Evolutionary conservation across 768 basidiomycete genomes (phyloP).

Genomic region (Xerocomellus intermedius): DNA sequence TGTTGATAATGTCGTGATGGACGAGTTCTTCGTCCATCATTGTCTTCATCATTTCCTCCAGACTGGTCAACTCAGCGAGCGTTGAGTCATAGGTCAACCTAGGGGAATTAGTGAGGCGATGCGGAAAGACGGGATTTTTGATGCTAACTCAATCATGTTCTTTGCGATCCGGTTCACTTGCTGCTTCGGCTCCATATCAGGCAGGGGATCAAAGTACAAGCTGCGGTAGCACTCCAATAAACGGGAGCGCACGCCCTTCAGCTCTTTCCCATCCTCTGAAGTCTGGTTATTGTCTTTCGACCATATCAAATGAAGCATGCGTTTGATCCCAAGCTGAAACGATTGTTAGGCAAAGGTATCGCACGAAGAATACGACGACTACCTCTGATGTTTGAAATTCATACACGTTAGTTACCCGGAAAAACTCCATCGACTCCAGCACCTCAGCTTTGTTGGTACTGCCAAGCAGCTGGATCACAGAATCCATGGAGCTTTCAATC

Average conservation of each 20-base stretch:
- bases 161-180: constrained; percentile 92
- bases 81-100: constrained; percentile 92
- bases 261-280: constrained; percentile 72
- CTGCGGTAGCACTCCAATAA: constrained; percentile 85
- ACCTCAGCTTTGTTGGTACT: constrained; percentile 85
- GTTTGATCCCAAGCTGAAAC: constrained; percentile 79
- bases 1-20: constrained; percentile 79
- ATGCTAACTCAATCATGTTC: constrained; percentile 90
- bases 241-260: constrained; percentile 84
- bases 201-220: constrained; percentile 84
- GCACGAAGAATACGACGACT: constrained; percentile 4
- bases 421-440: constrained; percentile 86
- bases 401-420: constrained; percentile 78
- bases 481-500: constrained; percentile 66
- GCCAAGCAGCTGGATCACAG: constrained; percentile 74
- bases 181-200: constrained; percentile 73
- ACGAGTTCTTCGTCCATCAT: constrained; percentile 92
- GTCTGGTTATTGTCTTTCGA: constrained; percentile 84
- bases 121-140: not conserved
- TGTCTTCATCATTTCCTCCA: constrained; percentile 95
- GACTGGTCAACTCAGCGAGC: constrained; percentile 89
- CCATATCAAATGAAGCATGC: constrained; percentile 98
- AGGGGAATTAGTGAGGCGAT: not conserved
- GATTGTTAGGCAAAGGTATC: not conserved
- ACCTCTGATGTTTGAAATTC: constrained; percentile 78